These are phyloP conservation scores for Phytophthora constricta DNA, from an alignment of 352 stramenopile species.

Conservation along the genomic window DNA sequence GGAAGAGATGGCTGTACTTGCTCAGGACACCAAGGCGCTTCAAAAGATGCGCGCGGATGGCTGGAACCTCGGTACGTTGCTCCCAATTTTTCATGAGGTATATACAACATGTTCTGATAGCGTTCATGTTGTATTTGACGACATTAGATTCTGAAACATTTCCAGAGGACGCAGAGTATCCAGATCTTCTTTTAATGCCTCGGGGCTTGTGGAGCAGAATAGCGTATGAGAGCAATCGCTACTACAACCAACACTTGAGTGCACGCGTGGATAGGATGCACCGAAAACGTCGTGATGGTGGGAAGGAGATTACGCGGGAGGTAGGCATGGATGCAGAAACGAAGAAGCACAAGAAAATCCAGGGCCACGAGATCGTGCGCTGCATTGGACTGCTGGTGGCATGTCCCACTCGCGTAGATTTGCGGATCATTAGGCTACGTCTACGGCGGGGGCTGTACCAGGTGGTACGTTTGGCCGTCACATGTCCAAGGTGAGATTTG, in stretches of 20 bases:
- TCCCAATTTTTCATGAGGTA: neutral
- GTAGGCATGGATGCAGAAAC: constrained; percentile 1
- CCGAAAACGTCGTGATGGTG: neutral
- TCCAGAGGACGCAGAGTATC: neutral
- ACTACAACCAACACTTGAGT: constrained; percentile 20
- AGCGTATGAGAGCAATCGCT: constrained; percentile 17
- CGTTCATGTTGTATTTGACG: constrained; percentile 10
- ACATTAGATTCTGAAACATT: constrained; percentile 4
- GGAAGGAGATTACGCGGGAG: neutral
- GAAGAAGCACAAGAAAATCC: constrained; percentile 19
- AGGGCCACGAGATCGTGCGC: constrained; percentile 10
- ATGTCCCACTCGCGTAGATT: constrained; percentile 10
- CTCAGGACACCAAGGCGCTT: neutral
- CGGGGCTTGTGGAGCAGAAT: constrained; percentile 3
- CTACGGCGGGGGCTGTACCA: constrained; percentile 2
- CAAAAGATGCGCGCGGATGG: constrained; percentile 12
- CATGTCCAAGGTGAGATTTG: constrained; percentile 18
- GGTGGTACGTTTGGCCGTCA: constrained; percentile 17
- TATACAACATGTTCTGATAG: constrained; percentile 9
- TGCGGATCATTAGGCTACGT: constrained; percentile 14
- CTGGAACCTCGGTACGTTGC: constrained; percentile 11
- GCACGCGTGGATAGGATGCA: constrained; percentile 7
- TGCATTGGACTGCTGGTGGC: constrained; percentile 21
- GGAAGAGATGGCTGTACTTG: constrained; percentile 12
- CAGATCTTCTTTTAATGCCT: constrained; percentile 19